Conservation (phyloP, 2,329 filamentous ascomycete genomes). For the Cucurbitaria berberidis region DNA sequence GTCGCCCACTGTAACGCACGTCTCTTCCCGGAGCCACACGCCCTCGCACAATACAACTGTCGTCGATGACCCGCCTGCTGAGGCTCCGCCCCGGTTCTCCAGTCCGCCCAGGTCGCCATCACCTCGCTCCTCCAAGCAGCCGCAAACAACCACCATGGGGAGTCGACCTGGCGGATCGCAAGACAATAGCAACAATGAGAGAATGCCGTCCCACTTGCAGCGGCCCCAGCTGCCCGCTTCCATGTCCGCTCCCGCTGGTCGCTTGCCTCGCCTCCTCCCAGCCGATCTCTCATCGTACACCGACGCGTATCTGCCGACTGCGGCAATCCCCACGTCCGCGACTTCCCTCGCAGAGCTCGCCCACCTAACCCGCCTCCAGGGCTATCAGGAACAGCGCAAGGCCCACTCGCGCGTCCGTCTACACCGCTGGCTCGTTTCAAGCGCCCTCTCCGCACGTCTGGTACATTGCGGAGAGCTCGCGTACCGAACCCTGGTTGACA, state of each 20-base stretch:
- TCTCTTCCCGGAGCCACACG: conserved; percentile 62
- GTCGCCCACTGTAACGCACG: conserved; percentile 59
- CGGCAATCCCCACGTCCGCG: conserved; percentile 63
- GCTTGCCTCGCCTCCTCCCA: conserved; percentile 63
- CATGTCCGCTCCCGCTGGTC: conserved; percentile 54
- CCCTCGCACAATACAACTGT: conserved; percentile 57
- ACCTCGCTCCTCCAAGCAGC: conserved; percentile 33
- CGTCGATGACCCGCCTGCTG: conserved; percentile 58
- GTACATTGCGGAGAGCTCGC: conserved; percentile 76
- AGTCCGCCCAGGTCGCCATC: conserved; percentile 60
- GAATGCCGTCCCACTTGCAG: conserved; percentile 19
- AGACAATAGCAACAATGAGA: conserved; percentile 31
- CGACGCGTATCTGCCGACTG: conserved; percentile 63
- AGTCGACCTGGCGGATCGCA: conserved; percentile 44
- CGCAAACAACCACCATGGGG: conserved; percentile 40
- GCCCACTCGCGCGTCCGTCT: conserved; percentile 74
- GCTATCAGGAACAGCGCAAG: conserved; percentile 82
- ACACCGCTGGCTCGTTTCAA: conserved; percentile 75
- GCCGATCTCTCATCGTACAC: conserved; percentile 71
- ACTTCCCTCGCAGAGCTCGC: conserved; percentile 79
- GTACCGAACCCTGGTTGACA: conserved; percentile 77
- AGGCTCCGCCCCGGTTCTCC: conserved; percentile 61
- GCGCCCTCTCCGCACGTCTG: conserved; percentile 75
- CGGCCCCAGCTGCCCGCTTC: conserved; percentile 49
- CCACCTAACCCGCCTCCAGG: conserved; percentile 76